These are phyloP conservation scores for Cytospora piceicola DNA, from an alignment of 2,329 filamentous ascomycete genomes.

Conservation along the genomic window DNA sequence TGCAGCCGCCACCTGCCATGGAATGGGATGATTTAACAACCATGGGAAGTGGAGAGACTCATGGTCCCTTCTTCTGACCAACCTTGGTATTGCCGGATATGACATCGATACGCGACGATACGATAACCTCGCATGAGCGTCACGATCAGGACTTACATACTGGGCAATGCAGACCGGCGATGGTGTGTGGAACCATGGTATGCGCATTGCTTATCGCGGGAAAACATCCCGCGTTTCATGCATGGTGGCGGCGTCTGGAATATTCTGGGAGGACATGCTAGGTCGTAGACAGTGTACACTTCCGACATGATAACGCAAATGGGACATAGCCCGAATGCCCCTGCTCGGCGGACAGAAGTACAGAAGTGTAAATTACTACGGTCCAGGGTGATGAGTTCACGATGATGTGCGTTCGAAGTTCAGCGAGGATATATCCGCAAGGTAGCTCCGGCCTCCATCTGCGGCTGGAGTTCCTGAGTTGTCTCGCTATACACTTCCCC, in stretches of 20 bases:
- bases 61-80: neutral
- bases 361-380: neutral
- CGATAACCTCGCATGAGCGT: neutral
- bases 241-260: neutral
- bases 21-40: no score
- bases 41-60: neutral
- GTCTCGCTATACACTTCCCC: neutral
- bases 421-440: neutral
- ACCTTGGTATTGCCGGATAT: neutral
- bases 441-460: neutral
- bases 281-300: neutral
- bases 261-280: neutral
- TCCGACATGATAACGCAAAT: neutral
- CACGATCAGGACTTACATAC: neutral
- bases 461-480: neutral
- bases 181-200: neutral
- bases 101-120: neutral
- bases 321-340: neutral
- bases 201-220: neutral
- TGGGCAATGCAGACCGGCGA: neutral
- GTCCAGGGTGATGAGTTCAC: neutral
- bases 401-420: neutral
- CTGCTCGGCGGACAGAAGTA: neutral
- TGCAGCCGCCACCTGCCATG: no score
- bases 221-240: neutral